Conservation (phyloP, 345 rosid species). For the Fremontodendron californicum region DNA sequence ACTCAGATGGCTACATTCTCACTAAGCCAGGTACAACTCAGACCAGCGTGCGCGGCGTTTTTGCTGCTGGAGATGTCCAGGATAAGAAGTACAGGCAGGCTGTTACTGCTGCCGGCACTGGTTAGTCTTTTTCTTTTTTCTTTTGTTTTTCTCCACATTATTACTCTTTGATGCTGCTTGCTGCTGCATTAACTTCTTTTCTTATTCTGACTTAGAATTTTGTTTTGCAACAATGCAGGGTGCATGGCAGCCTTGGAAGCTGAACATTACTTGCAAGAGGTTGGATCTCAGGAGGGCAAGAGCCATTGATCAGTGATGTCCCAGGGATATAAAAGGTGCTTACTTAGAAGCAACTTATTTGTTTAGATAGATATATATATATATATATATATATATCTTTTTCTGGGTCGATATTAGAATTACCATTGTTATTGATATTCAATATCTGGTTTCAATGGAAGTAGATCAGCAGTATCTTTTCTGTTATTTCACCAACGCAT, state of each 20-base stretch:
- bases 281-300: conserved; percentile 62
- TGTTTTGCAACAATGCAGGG: conserved; percentile 42
- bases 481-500: neutral
- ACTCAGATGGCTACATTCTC: conserved; percentile 71
- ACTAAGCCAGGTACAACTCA: conserved; percentile 73
- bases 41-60: conserved; percentile 79
- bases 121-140: conserved; percentile 28
- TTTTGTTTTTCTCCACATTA: neutral
- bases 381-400: neutral
- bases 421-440: neutral
- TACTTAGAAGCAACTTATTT: neutral
- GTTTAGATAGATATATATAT: too few species aligned
- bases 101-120: conserved; percentile 92
- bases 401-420: neutral
- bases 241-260: conserved; percentile 99
- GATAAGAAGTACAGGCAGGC: conserved; percentile 99
- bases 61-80: conserved; percentile 97
- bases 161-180: conserved; percentile 29
- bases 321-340: neutral
- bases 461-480: neutral
- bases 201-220: too few species aligned
- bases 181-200: too few species aligned
- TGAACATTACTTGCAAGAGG: conserved; percentile 88
- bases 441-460: too few species aligned
- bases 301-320: conserved; percentile 40